A percentile compares a stretch with the other conserved stretches of the same genome.
These are phyloP conservation scores for Heracleum sosnowskyi DNA, from an alignment of 129 eudicot genomes.

Conservation along the genomic window DNA sequence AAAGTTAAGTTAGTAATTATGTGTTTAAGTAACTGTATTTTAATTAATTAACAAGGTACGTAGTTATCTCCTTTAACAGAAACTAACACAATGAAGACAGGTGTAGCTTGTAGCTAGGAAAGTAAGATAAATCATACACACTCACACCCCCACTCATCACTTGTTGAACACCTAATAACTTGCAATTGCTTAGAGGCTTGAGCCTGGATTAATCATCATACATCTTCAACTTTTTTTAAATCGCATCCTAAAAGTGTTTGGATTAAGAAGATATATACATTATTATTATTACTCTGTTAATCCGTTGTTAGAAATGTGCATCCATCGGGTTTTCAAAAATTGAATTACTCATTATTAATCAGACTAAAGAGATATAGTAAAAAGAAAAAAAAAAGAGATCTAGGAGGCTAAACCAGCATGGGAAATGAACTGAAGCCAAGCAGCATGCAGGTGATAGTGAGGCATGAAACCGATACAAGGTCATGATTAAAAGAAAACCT, in stretches of 20 bases:
- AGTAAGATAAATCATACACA: background rate
- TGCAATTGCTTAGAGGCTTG: background rate
- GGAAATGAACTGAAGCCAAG: background rate
- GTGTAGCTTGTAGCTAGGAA: background rate
- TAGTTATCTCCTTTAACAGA: background rate
- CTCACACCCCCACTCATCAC: background rate
- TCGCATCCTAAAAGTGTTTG: background rate
- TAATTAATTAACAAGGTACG: no score
- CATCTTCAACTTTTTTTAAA: background rate
- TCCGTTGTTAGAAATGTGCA: background rate
- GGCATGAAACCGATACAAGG: background rate
- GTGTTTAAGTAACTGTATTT: no score
- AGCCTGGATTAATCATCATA: background rate
- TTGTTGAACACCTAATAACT: background rate
- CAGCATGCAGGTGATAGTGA: background rate
- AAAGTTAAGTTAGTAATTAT: no score
- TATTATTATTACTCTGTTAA: background rate
- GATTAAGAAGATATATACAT: background rate
- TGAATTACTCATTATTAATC: no score
- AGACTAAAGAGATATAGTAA: no score
- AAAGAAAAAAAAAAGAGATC: no score
- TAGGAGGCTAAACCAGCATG: no score
- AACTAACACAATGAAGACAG: background rate
- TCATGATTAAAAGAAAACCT: background rate
- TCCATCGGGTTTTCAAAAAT: background rate